Percentiles rank a stretch among this genome's conserved stretches.
Evolutionary conservation across 805 yeast genomes (phyloP).

Genomic region (Saccharomycopsis fibuligera): DNA sequence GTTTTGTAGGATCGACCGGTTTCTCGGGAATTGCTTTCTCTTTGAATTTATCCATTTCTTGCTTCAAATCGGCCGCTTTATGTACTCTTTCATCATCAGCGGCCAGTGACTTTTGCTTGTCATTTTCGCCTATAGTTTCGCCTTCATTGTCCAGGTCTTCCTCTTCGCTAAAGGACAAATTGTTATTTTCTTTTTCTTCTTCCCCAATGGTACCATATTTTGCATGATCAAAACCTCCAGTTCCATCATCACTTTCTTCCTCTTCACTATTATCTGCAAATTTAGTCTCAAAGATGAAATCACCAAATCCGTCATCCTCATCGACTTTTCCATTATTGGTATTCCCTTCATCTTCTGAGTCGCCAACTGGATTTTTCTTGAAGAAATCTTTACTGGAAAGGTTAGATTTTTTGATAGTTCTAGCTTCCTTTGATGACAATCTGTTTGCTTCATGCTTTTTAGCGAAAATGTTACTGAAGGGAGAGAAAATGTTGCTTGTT

Average conservation of each 20-base stretch:
- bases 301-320: slow-evolving; percentile 17
- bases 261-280: not conserved
- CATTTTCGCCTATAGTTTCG: not conserved
- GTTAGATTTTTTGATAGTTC: slow-evolving; percentile 12
- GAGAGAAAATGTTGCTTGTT: slow-evolving; percentile 8
- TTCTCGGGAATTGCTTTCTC: too few relatives aligned
- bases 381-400: slow-evolving; percentile 11
- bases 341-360: slow-evolving; percentile 1
- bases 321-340: slow-evolving; percentile 4
- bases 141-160: slow-evolving; percentile 1
- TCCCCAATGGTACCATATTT: slow-evolving; percentile 13
- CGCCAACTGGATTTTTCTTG: not conserved
- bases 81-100: not conserved
- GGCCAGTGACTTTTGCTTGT: not conserved
- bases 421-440: slow-evolving; percentile 7
- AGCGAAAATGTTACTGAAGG: slow-evolving; percentile 12
- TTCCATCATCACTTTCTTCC: slow-evolving; percentile 1
- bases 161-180: not conserved
- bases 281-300: slow-evolving; percentile 12
- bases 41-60: not conserved
- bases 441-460: not conserved
- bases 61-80: not conserved
- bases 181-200: not conserved
- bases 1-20: too few relatives aligned
- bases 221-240: not conserved